Base-by-base conservation (phyloP, 257 asterid genomes). In the Marsdenia floribunda region DNA sequence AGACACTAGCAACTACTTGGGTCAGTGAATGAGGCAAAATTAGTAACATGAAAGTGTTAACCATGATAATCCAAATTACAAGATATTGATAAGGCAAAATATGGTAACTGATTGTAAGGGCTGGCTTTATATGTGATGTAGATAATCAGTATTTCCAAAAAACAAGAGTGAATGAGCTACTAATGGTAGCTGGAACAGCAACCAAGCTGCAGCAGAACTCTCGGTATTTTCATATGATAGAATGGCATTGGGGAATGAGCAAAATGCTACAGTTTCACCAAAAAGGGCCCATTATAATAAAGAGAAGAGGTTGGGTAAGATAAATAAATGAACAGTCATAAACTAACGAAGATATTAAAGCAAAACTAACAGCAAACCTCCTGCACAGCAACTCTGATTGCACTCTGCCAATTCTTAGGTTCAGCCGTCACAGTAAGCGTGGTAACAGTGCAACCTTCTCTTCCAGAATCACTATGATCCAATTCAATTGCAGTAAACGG, bases 391-490 rank as follows among this genome's bases (percentile, higher is more conserved):
- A 95, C 96, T 89, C 83, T 92, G 78, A 95, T 86, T 68, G 99
- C 99, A 82, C 87, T 86, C 80, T 80, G 88, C 99, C 99, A 95
- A 78, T 95, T 95, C 80, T 86, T 91, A 75, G 99, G 97, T 72
- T 95, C 98, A 61, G 99, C 96, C 9, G 97, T 90, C 80, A 92
- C 93, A 2, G 99, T 95, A 79, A 95, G 98, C 80, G 99, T 92
- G 72, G 98, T 95, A 70, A 92, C 97, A 18, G 97, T 95, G 86
- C 99, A 95, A 59, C 98, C 97, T 92, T 95, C 99, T 78, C 98
- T 89, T 82, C 97, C 99, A 72, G 99, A 95, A 78, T 95, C 99
- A 82, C 98, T 92, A 84, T 95, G 99, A 84, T 95, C 99, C 90
- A 95, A 84, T 74, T 95, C 99, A 73, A 95, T 97, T 7, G 99